These are phyloP conservation scores for Tetrahymena malaccensis DNA, from an alignment of 73 alveolate genomes.

Conservation along the genomic window DNA sequence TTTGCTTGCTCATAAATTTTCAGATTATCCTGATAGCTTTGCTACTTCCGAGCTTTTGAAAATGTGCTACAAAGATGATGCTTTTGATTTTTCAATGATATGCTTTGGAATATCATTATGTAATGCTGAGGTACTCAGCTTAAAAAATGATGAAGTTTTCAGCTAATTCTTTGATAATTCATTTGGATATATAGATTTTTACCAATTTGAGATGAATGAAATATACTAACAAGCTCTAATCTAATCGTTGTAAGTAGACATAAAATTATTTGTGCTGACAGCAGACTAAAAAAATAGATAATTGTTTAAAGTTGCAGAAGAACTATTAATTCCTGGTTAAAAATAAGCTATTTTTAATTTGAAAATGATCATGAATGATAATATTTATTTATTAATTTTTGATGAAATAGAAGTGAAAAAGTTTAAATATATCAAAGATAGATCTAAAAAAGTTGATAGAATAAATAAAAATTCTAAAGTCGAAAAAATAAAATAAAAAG, in stretches of 20 bases:
- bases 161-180: background rate
- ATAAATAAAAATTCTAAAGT: too few relatives aligned
- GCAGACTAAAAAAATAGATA: background rate
- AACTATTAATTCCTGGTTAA: background rate
- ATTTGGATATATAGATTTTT: background rate
- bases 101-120: background rate
- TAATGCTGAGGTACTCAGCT: background rate
- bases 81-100: background rate
- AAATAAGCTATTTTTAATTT: too few relatives aligned
- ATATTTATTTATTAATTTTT: too few relatives aligned
- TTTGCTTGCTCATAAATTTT: background rate
- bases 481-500: background rate
- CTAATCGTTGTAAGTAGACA: background rate
- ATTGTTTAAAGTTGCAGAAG: background rate
- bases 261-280: background rate
- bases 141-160: background rate
- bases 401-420: background rate
- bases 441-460: background rate
- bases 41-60: background rate
- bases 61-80: background rate
- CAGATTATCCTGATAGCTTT: background rate
- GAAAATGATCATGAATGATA: too few relatives aligned
- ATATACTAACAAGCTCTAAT: background rate
- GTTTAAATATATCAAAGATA: too few relatives aligned
- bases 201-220: background rate